Base-by-base conservation (phyloP, 441 rosid genomes). In the Populus hybrid region DNA sequence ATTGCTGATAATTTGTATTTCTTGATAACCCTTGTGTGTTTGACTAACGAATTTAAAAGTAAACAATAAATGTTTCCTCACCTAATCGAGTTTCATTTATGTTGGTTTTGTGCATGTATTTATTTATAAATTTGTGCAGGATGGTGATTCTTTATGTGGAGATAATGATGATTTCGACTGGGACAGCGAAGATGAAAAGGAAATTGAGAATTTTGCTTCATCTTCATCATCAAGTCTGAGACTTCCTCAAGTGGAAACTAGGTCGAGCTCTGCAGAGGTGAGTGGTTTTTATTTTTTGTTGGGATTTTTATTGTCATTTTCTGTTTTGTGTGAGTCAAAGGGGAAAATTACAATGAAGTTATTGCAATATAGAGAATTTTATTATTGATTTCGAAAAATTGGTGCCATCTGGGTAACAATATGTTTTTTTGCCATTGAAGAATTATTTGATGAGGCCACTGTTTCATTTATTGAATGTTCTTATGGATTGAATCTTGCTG, bases 181-280 rank as follows among this genome's bases (percentile, higher is more conserved):
- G 96, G 82, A 86, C 72, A 87, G 90, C 12, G 93, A 91, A 40
- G 94, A 92, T 82, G 98, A 90, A 28, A 82, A 80, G 69, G 94
- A 90, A 80, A 83, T 90, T 66, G 91, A 87, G 53, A 87, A 82
- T 42, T 84, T 70, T 72, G 63, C 76, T 0, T 42, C 59, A 23
- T 73, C 86, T 63, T 79, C 91, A 64, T 73, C 77, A 42, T 79
- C 89, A 0, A 80, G 78, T 74, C 72, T 78, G 28, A 46, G 83
- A 10, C 76, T 76, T 76, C 85, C 76, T 76, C 40, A 66, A 61
- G 89, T 71, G 79, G 85, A 84, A 77, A 74, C 79, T 77, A 65
- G 21, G 71, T 76, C 75, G 3, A 80, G 85, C 78, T 76, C 82
- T 76, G 63, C 18, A 40, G 86, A 86, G 86, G 88, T 88, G 76